Percentiles rank a stretch among this genome's conserved stretches.
Conservation (phyloP, 768 basidiomycete genomes). For the Tylopilus sp. region DNA sequence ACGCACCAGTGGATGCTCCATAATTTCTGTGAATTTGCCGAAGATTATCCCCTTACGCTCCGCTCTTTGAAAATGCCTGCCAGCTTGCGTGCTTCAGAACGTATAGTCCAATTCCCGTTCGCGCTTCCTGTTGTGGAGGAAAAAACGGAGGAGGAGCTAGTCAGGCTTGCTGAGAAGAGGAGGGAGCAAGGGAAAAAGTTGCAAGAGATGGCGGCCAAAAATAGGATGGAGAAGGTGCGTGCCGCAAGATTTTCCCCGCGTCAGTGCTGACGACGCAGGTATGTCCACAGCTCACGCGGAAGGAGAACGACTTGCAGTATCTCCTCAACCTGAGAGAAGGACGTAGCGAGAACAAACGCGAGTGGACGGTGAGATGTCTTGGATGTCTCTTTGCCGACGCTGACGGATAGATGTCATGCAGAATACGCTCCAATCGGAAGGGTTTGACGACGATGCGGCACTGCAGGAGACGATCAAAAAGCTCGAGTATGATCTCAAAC, state of each 20-base stretch:
- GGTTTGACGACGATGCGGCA: slow-evolving; percentile 72
- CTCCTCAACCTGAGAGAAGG: slow-evolving; percentile 62
- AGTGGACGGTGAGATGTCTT: slow-evolving; percentile 60
- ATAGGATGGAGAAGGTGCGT: slow-evolving; percentile 77
- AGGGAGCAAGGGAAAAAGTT: slow-evolving; percentile 85
- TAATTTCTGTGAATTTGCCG: slow-evolving; percentile 78
- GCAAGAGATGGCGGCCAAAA: slow-evolving; percentile 88
- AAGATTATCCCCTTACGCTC: slow-evolving; percentile 71
- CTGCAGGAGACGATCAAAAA: slow-evolving; percentile 84
- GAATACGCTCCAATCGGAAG: slow-evolving; percentile 62
- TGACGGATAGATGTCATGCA: slow-evolving; percentile 23
- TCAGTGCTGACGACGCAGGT: not conserved
- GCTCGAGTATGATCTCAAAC: slow-evolving; percentile 74
- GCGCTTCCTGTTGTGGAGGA: slow-evolving; percentile 58
- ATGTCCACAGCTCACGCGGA: slow-evolving; percentile 55
- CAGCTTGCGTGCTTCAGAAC: slow-evolving; percentile 59
- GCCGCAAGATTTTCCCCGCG: not conserved
- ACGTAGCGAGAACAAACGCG: slow-evolving; percentile 58
- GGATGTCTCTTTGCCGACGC: not conserved
- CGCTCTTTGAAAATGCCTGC: slow-evolving; percentile 63
- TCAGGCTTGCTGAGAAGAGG: slow-evolving; percentile 69
- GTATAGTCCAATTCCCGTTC: slow-evolving; percentile 88
- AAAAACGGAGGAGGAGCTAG: slow-evolving; percentile 89
- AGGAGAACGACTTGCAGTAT: slow-evolving; percentile 70
- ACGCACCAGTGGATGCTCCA: slow-evolving; percentile 80